Evolutionary conservation across 2,329 filamentous ascomycete species (phyloP).

Genomic region (Kalaharituber pfeilii): DNA sequence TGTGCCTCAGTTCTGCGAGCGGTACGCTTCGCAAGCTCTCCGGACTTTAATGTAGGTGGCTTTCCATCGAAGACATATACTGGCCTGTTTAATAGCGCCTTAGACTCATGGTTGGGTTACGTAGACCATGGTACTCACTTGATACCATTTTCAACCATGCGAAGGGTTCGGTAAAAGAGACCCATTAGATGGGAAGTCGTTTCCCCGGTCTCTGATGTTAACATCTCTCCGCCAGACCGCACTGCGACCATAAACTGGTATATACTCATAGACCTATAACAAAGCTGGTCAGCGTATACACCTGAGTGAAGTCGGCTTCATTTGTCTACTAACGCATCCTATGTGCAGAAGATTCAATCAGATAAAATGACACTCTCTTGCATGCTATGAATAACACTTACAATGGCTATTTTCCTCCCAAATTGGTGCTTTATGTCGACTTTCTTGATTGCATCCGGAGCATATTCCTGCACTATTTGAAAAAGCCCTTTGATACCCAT

Average conservation of each 20-base stretch:
- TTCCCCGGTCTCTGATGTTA: conserved; percentile 86
- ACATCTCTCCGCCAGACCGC: conserved; percentile 86
- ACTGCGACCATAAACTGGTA: conserved; percentile 98
- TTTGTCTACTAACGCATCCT: conserved; percentile 1
- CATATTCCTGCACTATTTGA: conserved; percentile 73
- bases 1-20: conserved; percentile 85
- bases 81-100: conserved; percentile 33
- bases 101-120: too few species aligned
- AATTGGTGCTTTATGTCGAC: conserved; percentile 99
- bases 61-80: conserved; percentile 96
- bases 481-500: conserved; percentile 40
- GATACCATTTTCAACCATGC: conserved; percentile 97
- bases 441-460: conserved; percentile 86
- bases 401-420: conserved; percentile 92
- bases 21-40: conserved; percentile 88
- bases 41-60: conserved; percentile 91
- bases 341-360: conserved; percentile 27
- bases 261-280: conserved; percentile 75
- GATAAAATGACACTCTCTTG: too few species aligned
- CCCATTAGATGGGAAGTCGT: conserved; percentile 98
- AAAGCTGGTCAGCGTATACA: background rate
- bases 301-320: too few species aligned
- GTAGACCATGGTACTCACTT: conserved; percentile 34
- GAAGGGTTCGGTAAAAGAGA: conserved; percentile 96
- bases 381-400: conserved; percentile 39